Conservation (phyloP, 1,284 basidiomycete genomes). For the Heliocybe sulcata region DNA sequence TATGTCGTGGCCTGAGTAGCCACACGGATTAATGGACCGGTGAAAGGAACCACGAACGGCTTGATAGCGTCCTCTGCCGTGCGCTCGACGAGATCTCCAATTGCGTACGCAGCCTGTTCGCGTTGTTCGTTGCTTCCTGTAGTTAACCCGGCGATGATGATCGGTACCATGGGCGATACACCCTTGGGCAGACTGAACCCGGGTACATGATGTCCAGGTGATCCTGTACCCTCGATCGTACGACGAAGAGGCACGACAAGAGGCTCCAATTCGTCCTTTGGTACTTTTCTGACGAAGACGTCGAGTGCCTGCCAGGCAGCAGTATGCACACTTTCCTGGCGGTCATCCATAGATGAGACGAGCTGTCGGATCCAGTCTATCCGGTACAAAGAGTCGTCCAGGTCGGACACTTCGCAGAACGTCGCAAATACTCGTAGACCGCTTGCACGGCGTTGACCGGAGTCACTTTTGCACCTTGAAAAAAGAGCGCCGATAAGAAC, state of each 20-base stretch:
- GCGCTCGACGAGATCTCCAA: conserved; percentile 90
- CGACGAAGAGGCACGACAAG: conserved; percentile 85
- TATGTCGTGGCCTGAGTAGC: conserved; percentile 84
- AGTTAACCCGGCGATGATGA: conserved; percentile 85
- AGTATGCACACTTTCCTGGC: conserved; percentile 66
- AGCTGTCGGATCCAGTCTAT: conserved; percentile 96
- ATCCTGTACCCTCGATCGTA: conserved; percentile 82
- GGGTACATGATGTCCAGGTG: conserved; percentile 72
- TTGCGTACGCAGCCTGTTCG: conserved; percentile 92
- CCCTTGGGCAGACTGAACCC: conserved; percentile 91
- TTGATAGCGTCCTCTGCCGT: conserved; percentile 89
- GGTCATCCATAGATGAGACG: conserved; percentile 81
- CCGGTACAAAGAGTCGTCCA: conserved; percentile 80
- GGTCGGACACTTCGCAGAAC: conserved; percentile 77
- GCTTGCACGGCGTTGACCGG: conserved; percentile 66
- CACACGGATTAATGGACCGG: conserved; percentile 92
- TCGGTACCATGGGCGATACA: conserved; percentile 81
- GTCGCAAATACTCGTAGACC: conserved; percentile 72
- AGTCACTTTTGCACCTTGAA: conserved; percentile 71
- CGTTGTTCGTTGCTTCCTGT: conserved; percentile 79
- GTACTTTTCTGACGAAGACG: conserved; percentile 82
- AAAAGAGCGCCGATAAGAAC: conserved; percentile 6
- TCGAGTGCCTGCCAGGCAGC: conserved; percentile 85
- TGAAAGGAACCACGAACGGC: conserved; percentile 94
- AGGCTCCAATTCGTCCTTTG: conserved; percentile 90